Percentiles rank a stretch among this genome's conserved stretches.
phyloP scores from a whole-genome alignment of 2,329 filamentous ascomycete genomes.

The Byssoonygena ceratinophila region DNA sequence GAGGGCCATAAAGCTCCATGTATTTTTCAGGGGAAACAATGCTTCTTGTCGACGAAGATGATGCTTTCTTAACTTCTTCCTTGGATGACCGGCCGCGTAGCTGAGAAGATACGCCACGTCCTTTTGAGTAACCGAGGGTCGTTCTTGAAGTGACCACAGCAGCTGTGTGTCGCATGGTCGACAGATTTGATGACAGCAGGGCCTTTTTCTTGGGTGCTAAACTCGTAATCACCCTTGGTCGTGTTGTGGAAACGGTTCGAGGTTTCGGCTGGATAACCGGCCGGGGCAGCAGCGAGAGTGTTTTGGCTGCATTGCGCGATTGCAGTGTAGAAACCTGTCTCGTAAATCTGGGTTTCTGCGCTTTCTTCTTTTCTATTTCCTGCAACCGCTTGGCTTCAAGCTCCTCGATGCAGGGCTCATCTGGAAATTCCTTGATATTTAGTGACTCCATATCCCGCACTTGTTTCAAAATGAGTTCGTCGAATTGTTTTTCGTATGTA shows the following conservation, averaged over 20 bases:
- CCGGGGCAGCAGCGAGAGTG: constrained; percentile 27
- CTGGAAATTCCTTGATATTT: constrained; percentile 38
- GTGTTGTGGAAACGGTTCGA: constrained; percentile 30
- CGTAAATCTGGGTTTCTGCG: constrained; percentile 21
- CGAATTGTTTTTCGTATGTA: constrained; percentile 53
- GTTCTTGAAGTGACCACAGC: constrained; percentile 62
- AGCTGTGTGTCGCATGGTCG: constrained; percentile 47
- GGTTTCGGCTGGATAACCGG: constrained; percentile 28
- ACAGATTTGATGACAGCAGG: constrained; percentile 38
- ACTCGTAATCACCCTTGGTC: constrained; percentile 30
- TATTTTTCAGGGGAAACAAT: constrained; percentile 35
- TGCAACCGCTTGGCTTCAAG: constrained; percentile 21
- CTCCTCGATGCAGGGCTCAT: constrained; percentile 29
- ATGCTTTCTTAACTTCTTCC: constrained; percentile 14
- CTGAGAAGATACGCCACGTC: constrained; percentile 41
- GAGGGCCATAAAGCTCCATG: constrained; percentile 34
- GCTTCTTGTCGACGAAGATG: constrained; percentile 19
- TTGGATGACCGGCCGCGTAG: constrained; percentile 17
- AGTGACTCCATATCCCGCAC: constrained; percentile 55
- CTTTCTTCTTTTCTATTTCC: constrained; percentile 20
- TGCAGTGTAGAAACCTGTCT: constrained; percentile 31
- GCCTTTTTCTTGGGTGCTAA: constrained; percentile 31
- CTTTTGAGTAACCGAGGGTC: constrained; percentile 77
- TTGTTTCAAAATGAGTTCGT: constrained; percentile 57
- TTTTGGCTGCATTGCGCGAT: constrained; percentile 33